Conservation (phyloP, 352 stramenopile genomes). For the Thalassiosira exigua region DNA sequence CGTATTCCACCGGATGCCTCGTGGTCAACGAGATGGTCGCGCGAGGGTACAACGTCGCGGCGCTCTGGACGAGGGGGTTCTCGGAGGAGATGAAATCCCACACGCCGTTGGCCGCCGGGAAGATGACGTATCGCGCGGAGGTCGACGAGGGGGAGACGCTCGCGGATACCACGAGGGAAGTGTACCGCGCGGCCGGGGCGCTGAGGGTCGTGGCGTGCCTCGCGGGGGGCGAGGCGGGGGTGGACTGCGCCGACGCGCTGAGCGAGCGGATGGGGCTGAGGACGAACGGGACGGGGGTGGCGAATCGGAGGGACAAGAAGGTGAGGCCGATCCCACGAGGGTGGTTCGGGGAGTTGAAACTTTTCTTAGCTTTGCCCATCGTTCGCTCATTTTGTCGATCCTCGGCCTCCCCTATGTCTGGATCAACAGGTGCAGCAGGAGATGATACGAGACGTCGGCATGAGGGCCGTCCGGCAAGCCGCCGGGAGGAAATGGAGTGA, state of each 20-base stretch:
- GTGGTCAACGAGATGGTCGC: constrained; percentile 87
- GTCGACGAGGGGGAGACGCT: constrained; percentile 50
- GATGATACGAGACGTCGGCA: constrained; percentile 37
- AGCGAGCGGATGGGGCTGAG: constrained; percentile 86
- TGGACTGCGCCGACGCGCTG: constrained; percentile 89
- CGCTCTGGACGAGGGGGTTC: constrained; percentile 44
- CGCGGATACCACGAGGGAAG: constrained; percentile 34
- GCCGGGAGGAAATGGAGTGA: constrained; percentile 35
- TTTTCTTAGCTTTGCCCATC: too few relatives aligned
- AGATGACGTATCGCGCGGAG: constrained; percentile 41
- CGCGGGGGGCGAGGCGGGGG: constrained; percentile 82
- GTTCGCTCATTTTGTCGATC: too few relatives aligned
- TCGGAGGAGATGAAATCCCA: constrained; percentile 56
- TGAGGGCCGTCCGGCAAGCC: constrained; percentile 43
- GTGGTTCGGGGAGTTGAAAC: too few relatives aligned
- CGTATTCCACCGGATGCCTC: constrained; percentile 90
- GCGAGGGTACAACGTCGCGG: constrained; percentile 82
- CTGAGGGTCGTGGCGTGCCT: constrained; percentile 86
- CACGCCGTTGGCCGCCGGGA: constrained; percentile 28
- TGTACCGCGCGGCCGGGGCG: constrained; percentile 36
- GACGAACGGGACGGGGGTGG: constrained; percentile 85
- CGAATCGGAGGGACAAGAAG: constrained; percentile 61
- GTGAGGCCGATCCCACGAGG: too few relatives aligned
- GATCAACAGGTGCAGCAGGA: constrained; percentile 65
- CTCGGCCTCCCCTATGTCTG: too few relatives aligned